These are phyloP conservation scores for Jatropha podagrica DNA, from an alignment of 441 rosid genomes.

Conservation along the genomic window DNA sequence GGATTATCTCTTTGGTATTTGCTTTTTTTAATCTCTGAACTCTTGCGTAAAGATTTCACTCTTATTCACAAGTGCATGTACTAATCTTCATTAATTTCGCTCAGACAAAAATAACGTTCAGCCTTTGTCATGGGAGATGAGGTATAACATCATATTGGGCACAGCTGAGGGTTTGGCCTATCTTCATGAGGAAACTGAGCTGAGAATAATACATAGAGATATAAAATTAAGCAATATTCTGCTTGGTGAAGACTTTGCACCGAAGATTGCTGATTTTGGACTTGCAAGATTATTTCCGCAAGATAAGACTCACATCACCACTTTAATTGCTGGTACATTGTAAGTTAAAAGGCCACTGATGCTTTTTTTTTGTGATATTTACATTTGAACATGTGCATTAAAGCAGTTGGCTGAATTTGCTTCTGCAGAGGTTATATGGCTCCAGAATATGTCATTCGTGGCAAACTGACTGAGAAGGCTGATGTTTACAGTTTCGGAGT, in stretches of 20 bases:
- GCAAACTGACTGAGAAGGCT: slow-evolving; percentile 78
- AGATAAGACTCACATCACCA: slow-evolving; percentile 69
- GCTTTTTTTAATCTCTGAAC: slow-evolving; percentile 22
- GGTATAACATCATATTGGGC: slow-evolving; percentile 61
- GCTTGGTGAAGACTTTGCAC: slow-evolving; percentile 59
- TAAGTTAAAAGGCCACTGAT: slow-evolving; percentile 28
- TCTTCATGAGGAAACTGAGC: slow-evolving; percentile 70
- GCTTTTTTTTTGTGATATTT: not conserved
- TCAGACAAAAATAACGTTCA: slow-evolving; percentile 38
- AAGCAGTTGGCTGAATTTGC: slow-evolving; percentile 4
- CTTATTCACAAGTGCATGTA: not conserved
- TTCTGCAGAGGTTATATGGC: slow-evolving; percentile 84
- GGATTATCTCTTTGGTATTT: slow-evolving; percentile 55
- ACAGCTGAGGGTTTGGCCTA: slow-evolving; percentile 79
- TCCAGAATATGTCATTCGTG: slow-evolving; percentile 75
- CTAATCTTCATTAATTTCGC: slow-evolving; percentile 19
- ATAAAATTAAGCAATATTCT: slow-evolving; percentile 74
- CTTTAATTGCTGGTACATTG: slow-evolving; percentile 88
- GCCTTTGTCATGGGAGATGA: slow-evolving; percentile 52
- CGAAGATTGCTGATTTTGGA: slow-evolving; percentile 90
- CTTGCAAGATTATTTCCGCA: slow-evolving; percentile 74
- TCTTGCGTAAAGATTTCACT: not conserved
- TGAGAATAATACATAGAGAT: slow-evolving; percentile 87
- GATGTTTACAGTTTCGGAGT: slow-evolving; percentile 89
- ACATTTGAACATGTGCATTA: not conserved